Evolutionary conservation across 371 early-diverging fungal genomes (phyloP).

Genomic region (Cokeromyces recurvatus): DNA sequence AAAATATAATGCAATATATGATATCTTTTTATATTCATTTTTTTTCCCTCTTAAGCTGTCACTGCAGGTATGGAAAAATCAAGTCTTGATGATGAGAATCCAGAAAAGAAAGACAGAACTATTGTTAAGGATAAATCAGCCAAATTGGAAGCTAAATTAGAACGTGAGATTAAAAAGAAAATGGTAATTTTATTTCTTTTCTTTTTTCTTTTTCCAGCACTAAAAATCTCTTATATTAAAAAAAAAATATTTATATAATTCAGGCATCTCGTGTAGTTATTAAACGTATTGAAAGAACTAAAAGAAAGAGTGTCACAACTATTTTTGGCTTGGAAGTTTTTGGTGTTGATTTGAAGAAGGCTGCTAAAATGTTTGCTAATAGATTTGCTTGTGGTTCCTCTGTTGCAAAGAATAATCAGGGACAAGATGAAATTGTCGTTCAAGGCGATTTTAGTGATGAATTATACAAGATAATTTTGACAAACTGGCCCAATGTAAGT

Average conservation of each 20-base stretch:
- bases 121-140: slow-evolving; percentile 53
- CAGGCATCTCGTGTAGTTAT: slow-evolving; percentile 61
- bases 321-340: slow-evolving; percentile 79
- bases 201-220: too few relatives aligned
- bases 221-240: too few relatives aligned
- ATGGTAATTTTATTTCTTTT: slow-evolving; percentile 59
- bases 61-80: slow-evolving; percentile 37
- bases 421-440: slow-evolving; percentile 89
- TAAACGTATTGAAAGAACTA: slow-evolving; percentile 83
- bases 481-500: slow-evolving; percentile 57
- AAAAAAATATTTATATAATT: not conserved
- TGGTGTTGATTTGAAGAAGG: slow-evolving; percentile 90
- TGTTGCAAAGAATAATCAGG: slow-evolving; percentile 87
- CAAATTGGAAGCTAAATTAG: slow-evolving; percentile 66
- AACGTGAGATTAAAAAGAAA: slow-evolving; percentile 72
- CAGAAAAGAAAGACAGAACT: slow-evolving; percentile 38
- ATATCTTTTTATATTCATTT: too few relatives aligned
- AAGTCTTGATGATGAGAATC: slow-evolving; percentile 23
- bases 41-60: slow-evolving; percentile 17
- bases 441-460: slow-evolving; percentile 90
- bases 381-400: slow-evolving; percentile 91
- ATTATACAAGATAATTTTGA: slow-evolving; percentile 60
- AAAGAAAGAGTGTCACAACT: slow-evolving; percentile 82
- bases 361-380: slow-evolving; percentile 89
- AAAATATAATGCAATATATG: too few relatives aligned